Conservation (phyloP, 1,284 basidiomycete genomes). For the Lignosus rhinocerotis region DNA sequence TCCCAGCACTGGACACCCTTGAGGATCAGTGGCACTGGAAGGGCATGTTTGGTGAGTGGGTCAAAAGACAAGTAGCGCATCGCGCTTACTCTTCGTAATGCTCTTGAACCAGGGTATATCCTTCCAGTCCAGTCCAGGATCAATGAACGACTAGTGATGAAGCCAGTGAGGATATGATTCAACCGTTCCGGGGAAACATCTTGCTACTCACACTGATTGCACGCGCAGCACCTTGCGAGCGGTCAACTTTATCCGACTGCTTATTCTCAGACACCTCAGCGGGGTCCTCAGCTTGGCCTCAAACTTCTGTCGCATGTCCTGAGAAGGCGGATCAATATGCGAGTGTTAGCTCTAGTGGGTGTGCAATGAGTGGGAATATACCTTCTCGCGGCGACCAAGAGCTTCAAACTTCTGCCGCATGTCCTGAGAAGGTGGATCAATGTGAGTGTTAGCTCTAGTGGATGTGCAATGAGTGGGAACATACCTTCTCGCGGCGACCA, state of each 20-base stretch:
- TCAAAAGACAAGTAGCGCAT: neutral
- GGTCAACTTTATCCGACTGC: slow-evolving; percentile 66
- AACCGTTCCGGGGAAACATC: neutral
- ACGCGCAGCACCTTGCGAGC: slow-evolving; percentile 89
- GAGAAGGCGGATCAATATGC: neutral
- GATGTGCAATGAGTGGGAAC: neutral
- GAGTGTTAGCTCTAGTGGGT: neutral
- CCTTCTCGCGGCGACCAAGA: slow-evolving; percentile 88
- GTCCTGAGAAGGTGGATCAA: neutral
- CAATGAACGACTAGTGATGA: slow-evolving; percentile 80
- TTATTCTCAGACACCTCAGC: slow-evolving; percentile 54
- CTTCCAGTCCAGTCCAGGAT: slow-evolving; percentile 85
- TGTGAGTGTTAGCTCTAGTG: neutral
- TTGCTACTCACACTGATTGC: slow-evolving; percentile 78
- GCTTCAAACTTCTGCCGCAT: neutral
- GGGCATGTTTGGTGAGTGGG: neutral
- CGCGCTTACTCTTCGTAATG: slow-evolving; percentile 76
- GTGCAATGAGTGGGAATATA: slow-evolving; percentile 22
- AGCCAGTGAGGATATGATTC: slow-evolving; percentile 1
- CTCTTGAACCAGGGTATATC: slow-evolving; percentile 88
- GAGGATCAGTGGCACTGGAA: slow-evolving; percentile 82
- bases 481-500: slow-evolving; percentile 82
- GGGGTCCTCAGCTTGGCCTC: slow-evolving; percentile 84
- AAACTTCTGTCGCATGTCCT: slow-evolving; percentile 95
- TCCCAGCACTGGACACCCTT: slow-evolving; percentile 96